A percentile compares a stretch with the other conserved stretches of the same genome.
Evolutionary conservation across 1,284 basidiomycete genomes (phyloP).

Genomic region (Bjerkandera adusta): DNA sequence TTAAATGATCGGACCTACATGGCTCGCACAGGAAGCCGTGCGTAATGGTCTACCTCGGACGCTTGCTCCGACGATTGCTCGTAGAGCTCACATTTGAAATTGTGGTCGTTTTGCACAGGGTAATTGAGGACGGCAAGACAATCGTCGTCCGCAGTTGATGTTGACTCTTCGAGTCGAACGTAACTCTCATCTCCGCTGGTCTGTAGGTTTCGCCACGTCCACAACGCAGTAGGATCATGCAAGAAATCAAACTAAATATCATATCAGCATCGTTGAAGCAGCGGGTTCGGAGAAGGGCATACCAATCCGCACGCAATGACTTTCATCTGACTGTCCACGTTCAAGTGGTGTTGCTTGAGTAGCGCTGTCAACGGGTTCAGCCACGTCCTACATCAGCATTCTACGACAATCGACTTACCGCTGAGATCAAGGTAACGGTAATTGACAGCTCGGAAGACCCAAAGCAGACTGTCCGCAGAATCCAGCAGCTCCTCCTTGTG

Average conservation of each 20-base stretch:
- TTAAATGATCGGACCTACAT: constrained; percentile 9
- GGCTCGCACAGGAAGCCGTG: constrained; percentile 11
- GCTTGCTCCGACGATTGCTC: constrained; percentile 8
- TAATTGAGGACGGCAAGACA: constrained; percentile 17
- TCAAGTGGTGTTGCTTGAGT: constrained; percentile 22
- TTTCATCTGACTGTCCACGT: constrained; percentile 17
- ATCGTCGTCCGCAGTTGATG: not conserved
- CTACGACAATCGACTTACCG: constrained; percentile 13
- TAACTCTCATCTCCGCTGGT: not conserved
- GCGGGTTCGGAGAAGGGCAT: not conserved
- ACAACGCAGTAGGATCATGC: constrained; percentile 19
- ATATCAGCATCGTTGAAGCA: not conserved
- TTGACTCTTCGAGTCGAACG: not conserved
- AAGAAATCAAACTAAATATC: constrained; percentile 19
- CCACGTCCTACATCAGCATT: not conserved
- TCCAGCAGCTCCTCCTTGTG: constrained; percentile 25
- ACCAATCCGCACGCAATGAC: constrained; percentile 22
- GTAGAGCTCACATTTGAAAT: constrained; percentile 15
- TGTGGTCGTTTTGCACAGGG: constrained; percentile 14
- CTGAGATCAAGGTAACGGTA: constrained; percentile 21
- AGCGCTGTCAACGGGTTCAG: constrained; percentile 13
- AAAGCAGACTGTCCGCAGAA: constrained; percentile 20
- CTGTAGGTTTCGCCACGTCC: constrained; percentile 19
- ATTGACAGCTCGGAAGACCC: constrained; percentile 21
- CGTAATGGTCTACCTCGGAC: constrained; percentile 4